Conservation (phyloP, 805 yeast genomes). For the Sugiyamaella valdiviana region DNA sequence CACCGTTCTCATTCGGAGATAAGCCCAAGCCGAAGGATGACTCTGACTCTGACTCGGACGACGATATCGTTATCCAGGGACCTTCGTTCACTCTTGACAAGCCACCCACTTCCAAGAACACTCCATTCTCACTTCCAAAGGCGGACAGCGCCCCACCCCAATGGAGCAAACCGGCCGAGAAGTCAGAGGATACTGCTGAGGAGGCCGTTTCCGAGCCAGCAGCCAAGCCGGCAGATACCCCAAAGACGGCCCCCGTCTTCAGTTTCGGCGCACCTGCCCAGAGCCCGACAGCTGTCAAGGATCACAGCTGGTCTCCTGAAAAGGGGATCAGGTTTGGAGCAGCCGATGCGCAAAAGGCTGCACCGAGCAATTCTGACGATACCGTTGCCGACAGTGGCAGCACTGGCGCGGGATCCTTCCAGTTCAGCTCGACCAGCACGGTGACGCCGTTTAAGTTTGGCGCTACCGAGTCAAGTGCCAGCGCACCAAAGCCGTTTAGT, state of each 20-base stretch:
- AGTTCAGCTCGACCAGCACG: neutral
- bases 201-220: neutral
- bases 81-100: conserved; percentile 52
- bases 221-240: neutral
- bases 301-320: conserved; percentile 30
- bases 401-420: neutral
- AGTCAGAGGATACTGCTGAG: neutral
- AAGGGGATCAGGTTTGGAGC: conserved; percentile 29
- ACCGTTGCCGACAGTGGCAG: conserved; percentile 2
- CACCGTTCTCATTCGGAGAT: conserved; percentile 31
- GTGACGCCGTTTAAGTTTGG: neutral
- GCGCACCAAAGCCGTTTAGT: neutral
- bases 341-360: neutral
- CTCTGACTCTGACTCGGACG: conserved; percentile 50
- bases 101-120: conserved; percentile 44
- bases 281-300: neutral
- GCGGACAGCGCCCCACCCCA: neutral
- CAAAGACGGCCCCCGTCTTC: conserved; percentile 22
- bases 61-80: conserved; percentile 64
- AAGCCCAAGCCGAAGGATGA: conserved; percentile 20
- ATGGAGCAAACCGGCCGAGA: neutral
- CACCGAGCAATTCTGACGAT: neutral
- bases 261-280: conserved; percentile 21
- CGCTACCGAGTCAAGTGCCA: conserved; percentile 2
- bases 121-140: conserved; percentile 38